Conservation (phyloP, 2,329 filamentous ascomycete genomes). For the Paecilomyces sp. region DNA sequence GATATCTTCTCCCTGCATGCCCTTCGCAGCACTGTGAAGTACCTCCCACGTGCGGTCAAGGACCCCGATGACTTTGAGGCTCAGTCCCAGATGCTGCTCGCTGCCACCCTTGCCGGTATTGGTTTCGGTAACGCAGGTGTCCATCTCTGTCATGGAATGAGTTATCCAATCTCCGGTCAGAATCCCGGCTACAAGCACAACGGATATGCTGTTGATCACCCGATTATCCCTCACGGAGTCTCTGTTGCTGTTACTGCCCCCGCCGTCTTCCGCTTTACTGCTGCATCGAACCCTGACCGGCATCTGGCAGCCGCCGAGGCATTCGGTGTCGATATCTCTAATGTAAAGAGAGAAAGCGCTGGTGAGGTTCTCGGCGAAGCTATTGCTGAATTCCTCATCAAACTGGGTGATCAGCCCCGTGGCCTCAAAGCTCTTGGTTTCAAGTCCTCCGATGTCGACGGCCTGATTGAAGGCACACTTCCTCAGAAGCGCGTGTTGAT, state of each 20-base stretch:
- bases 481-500: slow-evolving; percentile 86
- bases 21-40: slow-evolving; percentile 76
- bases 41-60: slow-evolving; percentile 77
- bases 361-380: slow-evolving; percentile 84
- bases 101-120: slow-evolving; percentile 86
- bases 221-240: slow-evolving; percentile 93
- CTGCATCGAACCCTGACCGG: slow-evolving; percentile 80
- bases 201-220: slow-evolving; percentile 69
- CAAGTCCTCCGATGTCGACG: slow-evolving; percentile 64
- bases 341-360: slow-evolving; percentile 81
- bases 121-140: slow-evolving; percentile 98
- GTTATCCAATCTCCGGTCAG: slow-evolving; percentile 91
- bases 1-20: slow-evolving; percentile 94
- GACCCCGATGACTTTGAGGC: slow-evolving; percentile 90
- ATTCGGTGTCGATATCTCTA: slow-evolving; percentile 82
- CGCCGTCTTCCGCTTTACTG: slow-evolving; percentile 90
- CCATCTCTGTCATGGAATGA: slow-evolving; percentile 87
- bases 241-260: slow-evolving; percentile 90
- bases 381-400: slow-evolving; percentile 69
- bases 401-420: slow-evolving; percentile 81
- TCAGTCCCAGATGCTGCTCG: slow-evolving; percentile 90
- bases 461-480: slow-evolving; percentile 85
- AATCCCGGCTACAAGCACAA: slow-evolving; percentile 84
- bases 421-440: slow-evolving; percentile 84
- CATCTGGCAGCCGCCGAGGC: slow-evolving; percentile 83